Evolutionary conservation across 768 basidiomycete genomes (phyloP).

Genomic region (Gloeostereum incarnatum): DNA sequence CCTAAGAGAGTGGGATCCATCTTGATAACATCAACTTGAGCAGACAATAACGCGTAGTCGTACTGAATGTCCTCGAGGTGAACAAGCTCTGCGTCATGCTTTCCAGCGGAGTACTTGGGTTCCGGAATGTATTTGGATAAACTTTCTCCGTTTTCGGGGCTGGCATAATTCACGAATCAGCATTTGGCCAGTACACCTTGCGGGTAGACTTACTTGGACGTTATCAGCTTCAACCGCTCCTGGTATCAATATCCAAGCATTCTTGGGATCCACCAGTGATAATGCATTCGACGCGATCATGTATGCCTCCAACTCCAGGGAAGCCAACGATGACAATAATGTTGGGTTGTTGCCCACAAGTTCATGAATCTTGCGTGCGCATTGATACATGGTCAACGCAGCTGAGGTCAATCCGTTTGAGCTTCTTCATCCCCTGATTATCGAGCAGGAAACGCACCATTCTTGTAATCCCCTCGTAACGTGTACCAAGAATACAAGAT

Average conservation of each 20-base stretch:
- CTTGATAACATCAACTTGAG: conserved; percentile 66
- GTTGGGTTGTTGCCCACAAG: conserved; percentile 29
- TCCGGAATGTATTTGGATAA: conserved; percentile 72
- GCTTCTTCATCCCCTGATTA: background rate
- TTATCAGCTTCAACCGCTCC: conserved; percentile 34
- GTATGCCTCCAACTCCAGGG: conserved; percentile 73
- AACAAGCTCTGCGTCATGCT: conserved; percentile 68
- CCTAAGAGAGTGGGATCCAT: conserved; percentile 54
- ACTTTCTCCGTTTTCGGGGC: conserved; percentile 62
- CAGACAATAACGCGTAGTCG: conserved; percentile 67
- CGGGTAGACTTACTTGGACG: too few species aligned
- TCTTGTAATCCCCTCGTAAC: conserved; percentile 80
- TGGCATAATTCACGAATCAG: conserved; percentile 25
- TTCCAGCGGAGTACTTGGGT: conserved; percentile 52
- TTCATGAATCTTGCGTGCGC: conserved; percentile 69
- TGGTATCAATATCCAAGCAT: conserved; percentile 77
- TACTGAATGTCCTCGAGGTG: conserved; percentile 71
- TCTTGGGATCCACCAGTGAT: conserved; percentile 68
- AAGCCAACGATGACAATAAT: conserved; percentile 36
- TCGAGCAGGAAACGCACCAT: conserved; percentile 46
- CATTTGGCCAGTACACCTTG: conserved; percentile 7
- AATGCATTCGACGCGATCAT: conserved; percentile 85
- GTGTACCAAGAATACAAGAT: conserved; percentile 95
- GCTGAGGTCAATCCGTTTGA: conserved; percentile 37
- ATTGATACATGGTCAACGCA: conserved; percentile 87